Percentiles rank a stretch among this genome's conserved stretches.
phyloP scores from a whole-genome alignment of 2,329 filamentous ascomycete species.

The Parastagonospora avenae region DNA sequence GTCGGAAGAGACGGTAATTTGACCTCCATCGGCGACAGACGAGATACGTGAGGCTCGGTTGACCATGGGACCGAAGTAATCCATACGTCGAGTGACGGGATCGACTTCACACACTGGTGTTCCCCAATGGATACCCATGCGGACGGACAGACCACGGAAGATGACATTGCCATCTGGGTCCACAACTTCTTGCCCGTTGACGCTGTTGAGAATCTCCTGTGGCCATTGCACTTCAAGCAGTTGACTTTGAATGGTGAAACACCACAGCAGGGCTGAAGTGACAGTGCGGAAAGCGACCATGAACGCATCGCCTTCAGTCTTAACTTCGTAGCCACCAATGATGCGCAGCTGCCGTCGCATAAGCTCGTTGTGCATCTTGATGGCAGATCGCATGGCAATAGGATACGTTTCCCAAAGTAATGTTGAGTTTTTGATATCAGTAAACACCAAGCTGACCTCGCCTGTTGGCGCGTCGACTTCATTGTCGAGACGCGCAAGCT shows the following conservation, averaged over 20 bases:
- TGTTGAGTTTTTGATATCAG: constrained; percentile 98
- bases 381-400: constrained; percentile 92
- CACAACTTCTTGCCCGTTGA: constrained; percentile 79
- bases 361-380: constrained; percentile 95
- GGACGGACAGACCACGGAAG: constrained; percentile 90
- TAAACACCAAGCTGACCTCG: constrained; percentile 93
- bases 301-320: constrained; percentile 99
- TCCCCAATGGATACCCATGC: constrained; percentile 98
- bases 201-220: constrained; percentile 84
- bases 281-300: constrained; percentile 99
- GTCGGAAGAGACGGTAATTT: constrained; percentile 95
- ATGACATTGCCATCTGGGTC: constrained; percentile 88
- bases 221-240: constrained; percentile 93
- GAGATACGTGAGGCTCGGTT: constrained; percentile 96
- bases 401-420: constrained; percentile 95
- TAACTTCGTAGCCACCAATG: constrained; percentile 97
- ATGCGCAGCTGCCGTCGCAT: constrained; percentile 92
- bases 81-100: constrained; percentile 96
- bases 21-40: constrained; percentile 90
- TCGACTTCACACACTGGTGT: constrained; percentile 93
- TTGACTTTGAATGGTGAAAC: constrained; percentile 88
- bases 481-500: constrained; percentile 81
- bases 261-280: constrained; percentile 93
- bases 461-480: constrained; percentile 92
- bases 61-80: constrained; percentile 99